A percentile compares a stretch with the other conserved stretches of the same genome.
These are phyloP conservation scores for Globisporangium cederbergense DNA, from an alignment of 352 stramenopile species.

Conservation along the genomic window DNA sequence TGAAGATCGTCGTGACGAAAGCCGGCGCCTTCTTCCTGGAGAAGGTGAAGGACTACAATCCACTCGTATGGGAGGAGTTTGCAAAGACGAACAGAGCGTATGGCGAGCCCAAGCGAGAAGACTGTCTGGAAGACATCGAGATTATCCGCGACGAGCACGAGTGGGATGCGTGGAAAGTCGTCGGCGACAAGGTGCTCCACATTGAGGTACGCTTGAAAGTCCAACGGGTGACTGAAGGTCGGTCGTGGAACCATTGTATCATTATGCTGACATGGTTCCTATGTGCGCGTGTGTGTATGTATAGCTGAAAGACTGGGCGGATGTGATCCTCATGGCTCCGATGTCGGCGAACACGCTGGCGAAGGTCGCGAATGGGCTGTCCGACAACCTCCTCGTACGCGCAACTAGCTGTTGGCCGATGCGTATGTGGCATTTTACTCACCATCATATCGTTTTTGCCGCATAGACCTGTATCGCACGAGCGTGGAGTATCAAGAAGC, in stretches of 20 bases:
- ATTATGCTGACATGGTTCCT: background rate
- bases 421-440: background rate
- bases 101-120: background rate
- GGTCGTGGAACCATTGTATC: background rate
- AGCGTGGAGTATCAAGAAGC: constrained; percentile 93
- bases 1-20: constrained; percentile 82
- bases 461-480: constrained; percentile 86
- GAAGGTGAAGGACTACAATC: constrained; percentile 73
- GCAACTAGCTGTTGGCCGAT: background rate
- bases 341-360: constrained; percentile 90
- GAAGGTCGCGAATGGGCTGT: constrained; percentile 92
- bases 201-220: constrained; percentile 61
- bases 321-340: constrained; percentile 87
- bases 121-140: constrained; percentile 18
- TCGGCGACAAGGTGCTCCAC: constrained; percentile 82
- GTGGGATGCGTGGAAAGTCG: constrained; percentile 74
- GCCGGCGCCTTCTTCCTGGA: constrained; percentile 80
- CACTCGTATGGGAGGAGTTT: constrained; percentile 41
- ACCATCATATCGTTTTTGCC: background rate
- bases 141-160: constrained; percentile 78
- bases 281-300: background rate
- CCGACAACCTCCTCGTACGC: constrained; percentile 92
- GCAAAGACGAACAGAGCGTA: constrained; percentile 20
- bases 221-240: no score
- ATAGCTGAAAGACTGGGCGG: constrained; percentile 93